Base-by-base conservation (phyloP, 129 eudicot species). In the Chrysanthemum lavandulifolium region DNA sequence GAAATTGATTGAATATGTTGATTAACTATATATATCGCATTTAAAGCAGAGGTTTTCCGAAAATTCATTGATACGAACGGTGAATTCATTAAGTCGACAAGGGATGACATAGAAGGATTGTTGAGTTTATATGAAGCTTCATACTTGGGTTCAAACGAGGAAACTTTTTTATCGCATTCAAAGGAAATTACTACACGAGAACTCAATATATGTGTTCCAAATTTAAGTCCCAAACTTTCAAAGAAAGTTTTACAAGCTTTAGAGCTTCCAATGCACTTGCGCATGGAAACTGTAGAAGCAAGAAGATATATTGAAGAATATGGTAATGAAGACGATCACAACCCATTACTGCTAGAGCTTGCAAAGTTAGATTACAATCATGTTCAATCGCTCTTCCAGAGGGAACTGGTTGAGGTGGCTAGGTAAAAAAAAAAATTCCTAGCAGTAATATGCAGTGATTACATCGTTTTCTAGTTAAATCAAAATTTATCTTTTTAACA, bases 61-160 rank as follows among this genome's bases (percentile, higher is more conserved):
- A 73, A 33, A 21, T 88, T 85, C 70, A 61, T 53, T 78, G 87
- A 80, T 66, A 54, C 49, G 7, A 80, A 76, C 40, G 90, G 84
- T 36, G 45, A 80, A 16, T 82, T 88, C 73, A 80, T 27, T 5
- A 73, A 66, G 51, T 76, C 83, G 21, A 18, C 76, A 21, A 12
- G 11, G 13, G 71, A 82, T n/a, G 89, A 89, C 73, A 75, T 54
- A n/a, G 2, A 49, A 56, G 89, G 87, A 2, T 31, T 86, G n/a
- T n/a, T 89, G 68, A 86, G 96, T 80, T 75, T 86, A 74, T 89
- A 77, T 57, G 96, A 89, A 80, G 91, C 96, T 61, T 84, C 96
- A 3, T 61, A n/a, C n/a, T 48, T 82, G 61, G 85, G 85, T 48
- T 66, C 76, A n/a, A 73, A n/a, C n/a, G n/a, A 72, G 68, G 0